A percentile compares a stretch with the other conserved stretches of the same genome.
Evolutionary conservation across 177 flowering plant genomes (phyloP).

Genomic region (Vitis hybrid): DNA sequence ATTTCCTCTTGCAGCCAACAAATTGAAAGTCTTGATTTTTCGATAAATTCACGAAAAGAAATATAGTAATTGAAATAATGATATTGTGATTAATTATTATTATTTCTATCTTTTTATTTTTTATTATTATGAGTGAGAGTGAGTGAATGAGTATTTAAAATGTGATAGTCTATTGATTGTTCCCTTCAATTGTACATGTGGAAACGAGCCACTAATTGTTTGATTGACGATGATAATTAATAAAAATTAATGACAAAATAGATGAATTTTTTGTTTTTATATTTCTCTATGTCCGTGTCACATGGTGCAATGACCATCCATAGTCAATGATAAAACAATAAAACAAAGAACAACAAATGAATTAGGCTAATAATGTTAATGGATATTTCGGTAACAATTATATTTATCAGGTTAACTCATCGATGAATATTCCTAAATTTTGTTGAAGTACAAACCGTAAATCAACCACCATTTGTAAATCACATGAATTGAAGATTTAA

Average conservation of each 20-base stretch:
- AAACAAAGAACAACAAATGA: too few relatives aligned
- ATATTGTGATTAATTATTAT: constrained; percentile 1
- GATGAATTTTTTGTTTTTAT: not conserved
- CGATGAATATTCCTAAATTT: too few relatives aligned
- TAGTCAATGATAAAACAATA: too few relatives aligned
- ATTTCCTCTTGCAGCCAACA: constrained; percentile 55
- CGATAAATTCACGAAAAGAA: not conserved
- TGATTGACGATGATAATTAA: not conserved
- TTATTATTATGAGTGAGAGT: constrained; percentile 1
- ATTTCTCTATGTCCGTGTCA: not conserved
- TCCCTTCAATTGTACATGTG: not conserved
- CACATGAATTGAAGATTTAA: too few relatives aligned
- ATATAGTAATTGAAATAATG: not conserved
- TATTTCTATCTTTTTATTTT: constrained; percentile 1
- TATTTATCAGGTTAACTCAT: too few relatives aligned
- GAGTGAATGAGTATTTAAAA: constrained; percentile 14
- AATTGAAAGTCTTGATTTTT: constrained; percentile 24
- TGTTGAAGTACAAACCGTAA: too few relatives aligned
- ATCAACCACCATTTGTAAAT: too few relatives aligned
- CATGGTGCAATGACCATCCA: too few relatives aligned
- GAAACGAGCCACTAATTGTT: not conserved
- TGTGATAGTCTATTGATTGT: not conserved
- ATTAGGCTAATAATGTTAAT: too few relatives aligned
- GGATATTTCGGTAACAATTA: too few relatives aligned
- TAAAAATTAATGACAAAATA: not conserved